Base-by-base conservation (phyloP, 768 basidiomycete species). In the Macrolepiota albuminosa region DNA sequence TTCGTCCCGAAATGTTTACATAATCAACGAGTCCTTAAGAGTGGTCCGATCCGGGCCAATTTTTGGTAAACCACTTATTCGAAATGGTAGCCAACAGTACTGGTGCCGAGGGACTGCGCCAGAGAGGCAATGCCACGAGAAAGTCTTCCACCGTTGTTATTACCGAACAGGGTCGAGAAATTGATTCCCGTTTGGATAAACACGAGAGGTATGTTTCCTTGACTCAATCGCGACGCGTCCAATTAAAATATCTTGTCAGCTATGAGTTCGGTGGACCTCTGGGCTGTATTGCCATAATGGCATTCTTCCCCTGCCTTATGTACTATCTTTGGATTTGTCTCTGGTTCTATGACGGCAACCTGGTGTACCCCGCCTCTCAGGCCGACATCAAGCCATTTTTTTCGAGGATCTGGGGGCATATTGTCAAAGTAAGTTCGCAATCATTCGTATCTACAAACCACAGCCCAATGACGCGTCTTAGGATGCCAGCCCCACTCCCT, bases 311-410 rank as follows among this genome's bases (percentile, higher is more conserved):
- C 0, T 72, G 89, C 29, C 81, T 98, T 62, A 98, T 99, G 95
- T 99, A 97, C 73, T 99, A 98, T 77, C 84, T 98, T 63, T 98
- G 94, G 93, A 93, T 93, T 60, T 99, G 97, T 69, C 82, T 98
- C 39, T 93, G 89, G 86, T 96, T 95, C 73, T 95, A 98, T 70
- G 89, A 97, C 64, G 97, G 97, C 45, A 81, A 82, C 64, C 77
- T 95, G 39, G 84, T 89, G 8, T 72, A 79, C 63, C 95, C 94
- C 0, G 74, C 73, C 14, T 89, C 89, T 8, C 60, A 82, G 33
- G 84, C 83, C 31, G 91, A 92, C 59, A 79, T 95, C 43, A 63
- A 77, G 61, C 93, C 95, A 1, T 95, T 95, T 78, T 71, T 97
- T 29, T 68, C 72, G 57, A 79, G 82, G 51, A 94, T 98, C 90